Conservation (phyloP, 176 grass and related monocot genomes). For the Carex cristatella region DNA sequence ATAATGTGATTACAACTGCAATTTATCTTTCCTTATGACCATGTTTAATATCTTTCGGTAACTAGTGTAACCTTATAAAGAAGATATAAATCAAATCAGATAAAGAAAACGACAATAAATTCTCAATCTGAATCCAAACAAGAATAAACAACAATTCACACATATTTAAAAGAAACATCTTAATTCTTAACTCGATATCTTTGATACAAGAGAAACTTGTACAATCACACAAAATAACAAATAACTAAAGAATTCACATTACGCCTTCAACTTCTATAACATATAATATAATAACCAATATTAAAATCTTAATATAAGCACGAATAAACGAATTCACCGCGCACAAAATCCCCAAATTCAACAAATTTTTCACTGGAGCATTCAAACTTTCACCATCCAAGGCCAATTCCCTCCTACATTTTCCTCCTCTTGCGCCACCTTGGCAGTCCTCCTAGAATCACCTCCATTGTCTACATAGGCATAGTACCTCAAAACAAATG, state of each 20-base stretch:
- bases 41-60: too few relatives aligned
- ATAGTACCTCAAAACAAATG: constrained; percentile 87
- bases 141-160: not conserved
- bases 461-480: constrained; percentile 48
- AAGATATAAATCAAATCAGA: too few relatives aligned
- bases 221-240: not conserved
- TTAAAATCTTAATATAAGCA: not conserved
- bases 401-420: constrained; percentile 55
- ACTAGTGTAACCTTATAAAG: too few relatives aligned
- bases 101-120: not conserved
- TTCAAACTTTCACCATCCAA: constrained; percentile 75
- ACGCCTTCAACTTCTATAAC: not conserved
- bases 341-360: not conserved
- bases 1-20: too few relatives aligned
- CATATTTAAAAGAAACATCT: constrained; percentile 13
- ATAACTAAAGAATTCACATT: not conserved
- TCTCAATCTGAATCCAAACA: not conserved
- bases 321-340: constrained; percentile 3
- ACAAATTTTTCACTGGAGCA: not conserved
- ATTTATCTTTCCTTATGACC: too few relatives aligned
- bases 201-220: constrained; percentile 28
- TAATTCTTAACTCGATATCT: not conserved
- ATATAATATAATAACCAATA: not conserved
- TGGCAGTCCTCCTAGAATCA: constrained; percentile 59
- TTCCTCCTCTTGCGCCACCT: constrained; percentile 53